These are phyloP conservation scores for Carex arenaria DNA, from an alignment of 202 grass and related monocot species.

Conservation along the genomic window DNA sequence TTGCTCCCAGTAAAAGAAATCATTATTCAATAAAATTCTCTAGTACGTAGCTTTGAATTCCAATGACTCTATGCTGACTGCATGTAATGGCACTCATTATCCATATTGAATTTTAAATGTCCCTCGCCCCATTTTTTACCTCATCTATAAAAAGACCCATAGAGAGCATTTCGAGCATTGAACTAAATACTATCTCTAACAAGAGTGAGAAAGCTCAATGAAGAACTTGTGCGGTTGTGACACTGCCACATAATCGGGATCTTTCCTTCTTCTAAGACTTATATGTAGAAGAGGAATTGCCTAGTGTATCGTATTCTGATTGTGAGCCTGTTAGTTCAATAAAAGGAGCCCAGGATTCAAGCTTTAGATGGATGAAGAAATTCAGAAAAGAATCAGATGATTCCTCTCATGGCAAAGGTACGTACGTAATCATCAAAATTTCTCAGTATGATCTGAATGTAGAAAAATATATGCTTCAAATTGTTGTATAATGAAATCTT, in stretches of 20 bases:
- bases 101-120: neutral
- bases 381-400: neutral
- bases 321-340: conserved; percentile 35
- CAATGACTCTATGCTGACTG: neutral
- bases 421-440: neutral
- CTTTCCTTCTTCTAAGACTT: conserved; percentile 43
- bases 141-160: neutral
- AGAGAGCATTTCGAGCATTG: neutral
- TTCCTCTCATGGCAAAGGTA: neutral
- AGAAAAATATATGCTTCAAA: neutral
- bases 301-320: conserved; percentile 15
- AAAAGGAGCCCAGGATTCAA: conserved; percentile 32
- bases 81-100: neutral
- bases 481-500: neutral
- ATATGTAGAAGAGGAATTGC: conserved; percentile 43
- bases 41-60: neutral
- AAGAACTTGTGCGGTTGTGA: conserved; percentile 26
- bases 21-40: neutral
- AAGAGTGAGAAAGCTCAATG: conserved; percentile 26
- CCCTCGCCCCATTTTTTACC: neutral
- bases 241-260: conserved; percentile 44
- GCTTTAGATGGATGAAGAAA: conserved; percentile 2
- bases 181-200: neutral
- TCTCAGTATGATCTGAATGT: neutral
- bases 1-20: neutral